Base-by-base conservation (phyloP, 2,329 filamentous ascomycete species). In the Aspergillus luchuensis region DNA sequence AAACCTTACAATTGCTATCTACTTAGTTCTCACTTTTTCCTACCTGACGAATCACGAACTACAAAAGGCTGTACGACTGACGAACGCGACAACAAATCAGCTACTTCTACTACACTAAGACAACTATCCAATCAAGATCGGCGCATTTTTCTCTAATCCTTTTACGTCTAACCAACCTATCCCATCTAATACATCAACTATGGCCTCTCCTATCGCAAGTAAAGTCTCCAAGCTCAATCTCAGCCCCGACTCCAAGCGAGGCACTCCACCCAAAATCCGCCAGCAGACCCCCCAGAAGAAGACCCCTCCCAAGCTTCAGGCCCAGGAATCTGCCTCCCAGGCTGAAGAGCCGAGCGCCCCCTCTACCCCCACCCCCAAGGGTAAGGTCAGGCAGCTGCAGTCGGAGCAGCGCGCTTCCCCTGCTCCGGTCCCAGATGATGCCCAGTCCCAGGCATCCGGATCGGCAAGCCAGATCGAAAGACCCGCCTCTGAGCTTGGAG, bases 401-500 rank as follows among this genome's bases (percentile, higher is more conserved):
- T 41, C 66, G 4, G 71, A 72, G 50, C 71, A 72, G 47, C 69
- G 71, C 28, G 67, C 66, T 33, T 63, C 67, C 8, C 23, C 23
- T 30, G 68, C 68, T 8, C 69, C 58, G 23, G 49, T 61, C 2
- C 64, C 63, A 1, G 69, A 70, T 13, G 70, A 72, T 19, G 56
- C 52, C 15, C 63, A 45, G 17, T 72, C 72, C 0, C 67, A 71
- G 38, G 71, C 68, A 7, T 74, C 72, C 2, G 70, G 71, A 36
- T 74, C 72, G 3, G 65, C 66, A 3, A 62, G 62, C 19, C 69
- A 67, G 43, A 67, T 66, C 2, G 65, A 66, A 47, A 63, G 56
- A 59, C 65, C 15, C 62, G 63, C 0, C 6, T 45, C 41, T 13
- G 41, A 11, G 1, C 19, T 45, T n/a, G 41, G 8, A 13, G 41